Evolutionary conservation across 352 stramenopile species (phyloP), one percentile per base, ranked within the genome.

Genomic region (Peronospora belbahrii): DNA sequence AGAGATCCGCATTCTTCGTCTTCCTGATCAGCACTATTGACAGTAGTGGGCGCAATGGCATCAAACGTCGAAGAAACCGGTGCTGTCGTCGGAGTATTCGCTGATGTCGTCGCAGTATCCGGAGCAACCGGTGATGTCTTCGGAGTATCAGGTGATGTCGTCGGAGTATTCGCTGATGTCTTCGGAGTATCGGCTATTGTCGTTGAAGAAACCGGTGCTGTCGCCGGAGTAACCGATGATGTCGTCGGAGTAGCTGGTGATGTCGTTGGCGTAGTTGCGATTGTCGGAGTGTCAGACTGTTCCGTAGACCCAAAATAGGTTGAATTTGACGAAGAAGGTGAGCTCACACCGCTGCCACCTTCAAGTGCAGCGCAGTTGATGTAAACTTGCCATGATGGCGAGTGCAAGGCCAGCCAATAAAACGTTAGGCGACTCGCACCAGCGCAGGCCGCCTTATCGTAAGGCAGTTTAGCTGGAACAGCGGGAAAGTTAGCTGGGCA

Each of bases 351-450:
- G 13, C 44, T 50, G 19, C 40, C 37, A 3, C 51, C 50, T 42
- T 56, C 53, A 23, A 67, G 52, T 2, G 41, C 25, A 56, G 62
- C 52, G 25, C 62, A 74, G 17, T 69, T 67, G 8, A 52, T 55
- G 44, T 77, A 77, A 6, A 69, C 45, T 40, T 78, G 67, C 67
- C 67, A 79, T 2, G 61, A 57, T 13, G 55, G 54, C 19, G 59
- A 56, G 46, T 79, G 67, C 42, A 79, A 27, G 5, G 67, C 67
- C 10, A 78, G 19, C 67, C 67, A 78, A 24, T 67, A 65, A 42
- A 64, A 67, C 6, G 56, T 66, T 20, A 75, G 31, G 11, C 22
- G 48, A 13, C 54, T 70, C 6, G 61, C 47, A 23, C 58, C 61
- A 4, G 41, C 22, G 36, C 62, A 75, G 13, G 42, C 52, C 22